These are phyloP conservation scores for Rhizopus sp. DNA, from an alignment of 371 early-diverging fungal genomes.

Conservation along the genomic window DNA sequence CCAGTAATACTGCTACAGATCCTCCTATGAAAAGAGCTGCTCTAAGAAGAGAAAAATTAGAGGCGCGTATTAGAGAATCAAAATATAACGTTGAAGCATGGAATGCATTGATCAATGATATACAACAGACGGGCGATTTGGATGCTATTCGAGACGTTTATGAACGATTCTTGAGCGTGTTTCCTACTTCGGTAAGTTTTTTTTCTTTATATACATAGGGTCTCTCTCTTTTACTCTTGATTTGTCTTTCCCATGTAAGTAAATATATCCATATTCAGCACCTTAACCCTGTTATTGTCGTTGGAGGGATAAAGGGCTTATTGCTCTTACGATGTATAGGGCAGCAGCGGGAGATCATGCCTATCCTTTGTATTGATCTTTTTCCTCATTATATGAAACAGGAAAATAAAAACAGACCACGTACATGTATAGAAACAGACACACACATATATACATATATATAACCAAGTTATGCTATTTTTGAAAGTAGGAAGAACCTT, in stretches of 20 bases:
- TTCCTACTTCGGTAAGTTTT: constrained; percentile 85
- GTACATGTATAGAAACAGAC: too few relatives aligned
- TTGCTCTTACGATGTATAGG: too few relatives aligned
- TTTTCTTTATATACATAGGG: constrained; percentile 1
- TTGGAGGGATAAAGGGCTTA: too few relatives aligned
- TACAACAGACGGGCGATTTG: constrained; percentile 59
- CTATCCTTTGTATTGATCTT: too few relatives aligned
- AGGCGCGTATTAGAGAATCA: constrained; percentile 55
- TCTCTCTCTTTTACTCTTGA: constrained; percentile 6
- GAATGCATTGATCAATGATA: constrained; percentile 61
- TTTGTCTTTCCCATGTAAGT: constrained; percentile 1
- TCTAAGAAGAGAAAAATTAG: constrained; percentile 52
- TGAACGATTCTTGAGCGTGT: constrained; percentile 74
- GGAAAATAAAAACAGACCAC: too few relatives aligned
- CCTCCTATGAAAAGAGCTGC: constrained; percentile 29
- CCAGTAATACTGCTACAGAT: constrained; percentile 1
- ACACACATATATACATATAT: too few relatives aligned
- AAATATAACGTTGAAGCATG: constrained; percentile 75
- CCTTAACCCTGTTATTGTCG: too few relatives aligned
- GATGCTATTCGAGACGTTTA: constrained; percentile 68
- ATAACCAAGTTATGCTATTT: too few relatives aligned
- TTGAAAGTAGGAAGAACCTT: too few relatives aligned
- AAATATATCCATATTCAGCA: neutral
- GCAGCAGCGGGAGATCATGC: too few relatives aligned
- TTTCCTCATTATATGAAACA: too few relatives aligned